Evolutionary conservation across 768 basidiomycete genomes (phyloP).

Genomic region (Pholiota molesta): DNA sequence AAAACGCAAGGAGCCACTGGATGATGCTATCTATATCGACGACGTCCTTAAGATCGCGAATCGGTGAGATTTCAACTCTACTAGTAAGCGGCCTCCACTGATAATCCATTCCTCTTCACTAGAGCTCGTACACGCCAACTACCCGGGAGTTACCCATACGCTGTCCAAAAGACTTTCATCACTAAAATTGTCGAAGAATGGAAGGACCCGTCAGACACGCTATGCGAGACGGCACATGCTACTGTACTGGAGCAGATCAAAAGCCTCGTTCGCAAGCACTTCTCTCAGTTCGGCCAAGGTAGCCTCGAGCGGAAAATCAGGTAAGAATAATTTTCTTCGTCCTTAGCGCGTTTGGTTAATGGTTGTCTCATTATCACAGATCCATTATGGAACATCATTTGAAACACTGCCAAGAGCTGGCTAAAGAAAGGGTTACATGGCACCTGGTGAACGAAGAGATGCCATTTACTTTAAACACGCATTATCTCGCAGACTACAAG

Average conservation of each 20-base stretch:
- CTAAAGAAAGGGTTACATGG: constrained; percentile 49
- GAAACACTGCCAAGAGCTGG: constrained; percentile 39
- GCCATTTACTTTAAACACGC: constrained; percentile 56
- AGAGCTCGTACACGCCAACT: constrained; percentile 76
- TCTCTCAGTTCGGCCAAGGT: constrained; percentile 55
- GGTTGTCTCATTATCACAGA: constrained; percentile 12
- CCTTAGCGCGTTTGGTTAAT: background rate
- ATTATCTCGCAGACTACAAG: constrained; percentile 52
- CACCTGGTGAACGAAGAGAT: constrained; percentile 49
- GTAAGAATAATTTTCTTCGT: constrained; percentile 21
- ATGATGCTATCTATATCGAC: constrained; percentile 46
- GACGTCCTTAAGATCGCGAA: constrained; percentile 53
- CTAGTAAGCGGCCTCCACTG: background rate
- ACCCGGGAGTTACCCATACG: constrained; percentile 66
- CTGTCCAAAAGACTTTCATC: constrained; percentile 59
- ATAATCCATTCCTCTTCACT: background rate
- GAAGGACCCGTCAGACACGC: constrained; percentile 45
- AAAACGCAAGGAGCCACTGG: background rate
- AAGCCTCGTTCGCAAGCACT: constrained; percentile 49
- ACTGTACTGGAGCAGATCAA: constrained; percentile 43
- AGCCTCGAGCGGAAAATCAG: constrained; percentile 50
- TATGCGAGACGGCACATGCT: constrained; percentile 45
- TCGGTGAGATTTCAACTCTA: constrained; percentile 37
- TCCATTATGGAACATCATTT: constrained; percentile 50
- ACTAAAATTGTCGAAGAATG: constrained; percentile 46